Evolutionary conservation across 2,329 filamentous ascomycete genomes (phyloP).

Genomic region (Stagonosporopsis rhizophila): DNA sequence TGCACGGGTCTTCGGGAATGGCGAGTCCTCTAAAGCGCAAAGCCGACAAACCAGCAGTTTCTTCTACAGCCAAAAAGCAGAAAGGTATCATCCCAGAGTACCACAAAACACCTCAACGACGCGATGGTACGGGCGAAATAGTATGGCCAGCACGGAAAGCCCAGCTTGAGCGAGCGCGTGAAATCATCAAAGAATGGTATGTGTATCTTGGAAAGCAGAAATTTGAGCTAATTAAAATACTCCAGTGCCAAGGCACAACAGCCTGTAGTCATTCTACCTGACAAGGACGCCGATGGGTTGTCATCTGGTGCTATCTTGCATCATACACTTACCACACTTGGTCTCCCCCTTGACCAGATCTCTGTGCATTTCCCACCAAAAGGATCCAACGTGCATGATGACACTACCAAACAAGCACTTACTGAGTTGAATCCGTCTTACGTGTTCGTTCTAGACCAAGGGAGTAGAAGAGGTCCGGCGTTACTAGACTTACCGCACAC

Average conservation of each 20-base stretch:
- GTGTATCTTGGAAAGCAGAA: not conserved
- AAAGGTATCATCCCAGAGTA: constrained; percentile 42
- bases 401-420: constrained; percentile 62
- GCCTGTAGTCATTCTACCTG: constrained; percentile 67
- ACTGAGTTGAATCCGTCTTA: constrained; percentile 59
- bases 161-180: constrained; percentile 63
- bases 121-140: constrained; percentile 51
- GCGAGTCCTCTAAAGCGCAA: constrained; percentile 42
- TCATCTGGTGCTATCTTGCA: constrained; percentile 69
- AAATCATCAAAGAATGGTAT: constrained; percentile 66
- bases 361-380: constrained; percentile 67
- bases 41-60: constrained; percentile 24
- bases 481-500: constrained; percentile 60
- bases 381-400: constrained; percentile 65
- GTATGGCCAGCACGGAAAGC: constrained; percentile 68
- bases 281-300: constrained; percentile 74
- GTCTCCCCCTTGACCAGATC: constrained; percentile 61
- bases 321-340: constrained; percentile 65
- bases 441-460: constrained; percentile 71
- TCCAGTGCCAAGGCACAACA: constrained; percentile 60
- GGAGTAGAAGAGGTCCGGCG: constrained; percentile 63
- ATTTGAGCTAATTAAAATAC: constrained; percentile 4
- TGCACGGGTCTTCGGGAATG: constrained; percentile 26
- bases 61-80: constrained; percentile 33
- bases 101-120: constrained; percentile 37